These are phyloP conservation scores for Naegleria fowleri DNA, from an alignment of 208 protist genomes.

Conservation along the genomic window DNA sequence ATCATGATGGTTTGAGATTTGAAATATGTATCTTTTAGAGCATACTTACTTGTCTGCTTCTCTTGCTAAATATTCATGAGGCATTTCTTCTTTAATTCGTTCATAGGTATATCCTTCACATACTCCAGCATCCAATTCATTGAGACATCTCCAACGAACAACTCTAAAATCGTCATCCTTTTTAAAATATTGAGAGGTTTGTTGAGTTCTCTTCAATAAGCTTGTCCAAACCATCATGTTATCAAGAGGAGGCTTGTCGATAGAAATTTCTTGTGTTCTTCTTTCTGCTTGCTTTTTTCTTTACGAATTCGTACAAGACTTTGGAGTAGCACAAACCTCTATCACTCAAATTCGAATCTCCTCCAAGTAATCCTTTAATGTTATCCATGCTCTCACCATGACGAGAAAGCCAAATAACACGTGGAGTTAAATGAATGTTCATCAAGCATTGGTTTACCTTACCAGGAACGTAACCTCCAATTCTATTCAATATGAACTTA, in stretches of 20 bases:
- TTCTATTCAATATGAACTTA: constrained; percentile 19
- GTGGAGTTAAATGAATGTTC: not conserved
- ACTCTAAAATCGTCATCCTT: not conserved
- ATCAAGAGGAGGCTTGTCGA: not conserved
- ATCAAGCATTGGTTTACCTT: not conserved
- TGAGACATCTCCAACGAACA: not conserved
- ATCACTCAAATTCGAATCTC: not conserved
- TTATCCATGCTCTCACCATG: constrained; percentile 22
- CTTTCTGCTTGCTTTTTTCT: not conserved
- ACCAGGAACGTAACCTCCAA: constrained; percentile 16
- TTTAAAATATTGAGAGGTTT: not conserved
- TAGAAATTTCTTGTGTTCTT: not conserved
- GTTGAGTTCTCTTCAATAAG: constrained; percentile 8
- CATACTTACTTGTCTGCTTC: not conserved
- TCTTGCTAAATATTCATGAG: not conserved
- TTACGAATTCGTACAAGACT: not conserved
- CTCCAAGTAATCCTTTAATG: not conserved
- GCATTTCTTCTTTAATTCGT: not conserved
- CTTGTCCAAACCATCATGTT: not conserved
- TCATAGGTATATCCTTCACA: constrained; percentile 20
- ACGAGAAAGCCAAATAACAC: not conserved
- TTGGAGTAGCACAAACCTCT: not conserved
- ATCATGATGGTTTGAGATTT: not conserved
- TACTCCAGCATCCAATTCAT: constrained; percentile 18
- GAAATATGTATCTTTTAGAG: not conserved